These are phyloP conservation scores for Fusarium bactridioides DNA, from an alignment of 2,329 filamentous ascomycete species.

Conservation along the genomic window DNA sequence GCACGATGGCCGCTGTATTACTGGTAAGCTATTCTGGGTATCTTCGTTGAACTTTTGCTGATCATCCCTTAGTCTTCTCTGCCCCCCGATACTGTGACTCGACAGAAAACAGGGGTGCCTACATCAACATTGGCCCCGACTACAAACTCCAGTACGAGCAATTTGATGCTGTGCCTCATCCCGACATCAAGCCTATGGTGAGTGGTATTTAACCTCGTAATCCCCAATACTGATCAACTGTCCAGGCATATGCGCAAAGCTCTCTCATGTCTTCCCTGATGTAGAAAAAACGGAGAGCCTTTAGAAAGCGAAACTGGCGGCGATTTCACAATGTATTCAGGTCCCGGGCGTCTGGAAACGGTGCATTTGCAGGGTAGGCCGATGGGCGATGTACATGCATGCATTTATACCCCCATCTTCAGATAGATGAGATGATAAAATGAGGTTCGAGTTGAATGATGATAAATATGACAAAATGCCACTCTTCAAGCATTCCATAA, in stretches of 20 bases:
- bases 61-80: constrained; percentile 76
- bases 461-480: constrained; percentile 22
- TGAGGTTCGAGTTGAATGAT: constrained; percentile 28
- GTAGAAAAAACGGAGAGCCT: constrained; percentile 50
- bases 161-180: constrained; percentile 96
- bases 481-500: constrained; percentile 56
- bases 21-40: constrained; percentile 62
- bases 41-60: not conserved
- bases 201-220: constrained; percentile 23
- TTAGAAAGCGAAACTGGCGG: constrained; percentile 28
- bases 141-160: constrained; percentile 92
- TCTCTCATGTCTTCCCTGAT: constrained; percentile 82
- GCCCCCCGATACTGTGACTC: constrained; percentile 97
- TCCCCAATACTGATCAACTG: constrained; percentile 24
- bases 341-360: constrained; percentile 41
- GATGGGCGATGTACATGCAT: constrained; percentile 39
- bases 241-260: constrained; percentile 82
- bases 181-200: constrained; percentile 92
- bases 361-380: constrained; percentile 37
- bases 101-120: constrained; percentile 97
- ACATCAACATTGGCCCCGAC: constrained; percentile 94
- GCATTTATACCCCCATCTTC: constrained; percentile 42
- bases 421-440: constrained; percentile 28
- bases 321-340: constrained; percentile 26
- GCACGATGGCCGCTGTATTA: constrained; percentile 95